Base-by-base conservation (phyloP, 257 asterid species). In the Primulina huaijiensis region DNA sequence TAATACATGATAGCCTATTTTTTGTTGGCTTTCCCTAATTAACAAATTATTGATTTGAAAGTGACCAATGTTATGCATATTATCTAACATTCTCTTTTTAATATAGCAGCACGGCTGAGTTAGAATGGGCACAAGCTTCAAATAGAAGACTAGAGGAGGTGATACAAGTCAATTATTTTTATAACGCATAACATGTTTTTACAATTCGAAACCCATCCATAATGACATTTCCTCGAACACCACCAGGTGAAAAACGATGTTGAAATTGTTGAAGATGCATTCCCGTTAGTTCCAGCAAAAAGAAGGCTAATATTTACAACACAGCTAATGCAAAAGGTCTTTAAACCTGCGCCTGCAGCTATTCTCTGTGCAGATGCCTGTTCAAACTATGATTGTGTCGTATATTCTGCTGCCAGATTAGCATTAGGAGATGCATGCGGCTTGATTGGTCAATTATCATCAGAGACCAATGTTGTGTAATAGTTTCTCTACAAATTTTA, bases 381-480 rank as follows among this genome's bases (percentile, higher is more conserved):
- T 68, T 75, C 84, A 68, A 80, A 74, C 77, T 77, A 74, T 72
- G 90, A 81, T 68, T 77, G 71, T 65, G 74, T 86, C 75, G 80
- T 82, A 33, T 88, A 87, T 80, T 78, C 71, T 74, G 72, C 83
- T 67, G 89, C 95, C 31, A 84, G 96, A 78, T 76, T 79, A 58
- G 76, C 81, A n/a, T 82, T 92, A 77, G 90, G 92, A 53, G 92
- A 89, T 80, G 95, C 89, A 2, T 89, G 96, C 85, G 64, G 78
- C 82, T 55, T 81, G 78, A 76, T 76, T 52, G 30, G 72, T 66
- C 76, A 67, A 40, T 53, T 50, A 20, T 75, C 80, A 31, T 35
- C 80, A 56, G 76, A 69, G 19, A 67, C 79, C 64, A 71, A 16
- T 76, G 80, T 79, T 40, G 57, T 30, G 95, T 86, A 84, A 56